These are phyloP conservation scores for Rhizoclosmatium sp. DNA, from an alignment of 192 early-diverging fungal genomes.

Conservation along the genomic window DNA sequence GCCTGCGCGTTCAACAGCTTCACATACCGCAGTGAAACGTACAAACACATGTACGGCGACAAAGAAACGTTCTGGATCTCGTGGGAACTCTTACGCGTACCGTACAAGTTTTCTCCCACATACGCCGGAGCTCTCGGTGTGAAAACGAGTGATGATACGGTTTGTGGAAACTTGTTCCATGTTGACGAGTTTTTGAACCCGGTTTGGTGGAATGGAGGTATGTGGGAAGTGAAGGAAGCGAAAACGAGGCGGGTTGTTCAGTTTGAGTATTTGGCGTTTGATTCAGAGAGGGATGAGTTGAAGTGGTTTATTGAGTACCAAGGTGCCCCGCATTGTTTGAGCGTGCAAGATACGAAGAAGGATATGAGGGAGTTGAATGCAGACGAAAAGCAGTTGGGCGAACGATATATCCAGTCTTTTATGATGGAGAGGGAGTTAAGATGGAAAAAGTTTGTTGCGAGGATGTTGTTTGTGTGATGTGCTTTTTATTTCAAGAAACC, in stretches of 20 bases:
- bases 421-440: neutral
- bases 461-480: too few relatives aligned
- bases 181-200: neutral
- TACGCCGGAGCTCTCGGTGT: constrained; percentile 66
- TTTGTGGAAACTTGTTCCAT: neutral
- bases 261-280: constrained; percentile 1
- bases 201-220: neutral
- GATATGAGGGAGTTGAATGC: neutral
- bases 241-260: neutral
- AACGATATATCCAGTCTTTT: neutral
- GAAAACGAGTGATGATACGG: neutral
- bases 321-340: neutral
- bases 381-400: neutral
- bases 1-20: constrained; percentile 60
- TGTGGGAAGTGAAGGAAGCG: neutral
- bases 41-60: constrained; percentile 25
- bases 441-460: neutral
- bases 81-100: constrained; percentile 66
- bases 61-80: constrained; percentile 54
- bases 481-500: too few relatives aligned
- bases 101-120: constrained; percentile 60
- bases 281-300: neutral
- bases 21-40: constrained; percentile 14
- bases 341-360: neutral
- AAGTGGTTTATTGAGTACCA: neutral